A percentile compares a stretch with the other conserved stretches of the same genome.
Conservation (phyloP, 2,329 filamentous ascomycete genomes). For the Annulohypoxylon truncatum region DNA sequence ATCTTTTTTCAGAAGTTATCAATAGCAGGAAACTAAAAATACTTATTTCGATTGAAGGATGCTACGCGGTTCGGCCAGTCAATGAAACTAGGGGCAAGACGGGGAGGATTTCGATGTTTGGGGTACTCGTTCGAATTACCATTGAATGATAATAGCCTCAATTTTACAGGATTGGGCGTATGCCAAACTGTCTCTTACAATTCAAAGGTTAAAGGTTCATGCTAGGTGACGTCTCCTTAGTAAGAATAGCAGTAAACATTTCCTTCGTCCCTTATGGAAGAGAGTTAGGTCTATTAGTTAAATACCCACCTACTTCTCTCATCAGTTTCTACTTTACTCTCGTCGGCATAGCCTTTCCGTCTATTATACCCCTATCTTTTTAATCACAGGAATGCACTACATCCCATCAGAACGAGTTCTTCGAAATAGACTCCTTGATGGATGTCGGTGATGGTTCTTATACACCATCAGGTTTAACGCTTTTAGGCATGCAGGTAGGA, state of each 20-base stretch:
- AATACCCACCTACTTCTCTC: constrained; percentile 4
- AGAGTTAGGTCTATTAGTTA: background rate
- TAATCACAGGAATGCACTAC: too few species aligned
- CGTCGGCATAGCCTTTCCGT: too few species aligned
- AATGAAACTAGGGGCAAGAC: constrained; percentile 20
- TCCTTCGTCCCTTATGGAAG: background rate
- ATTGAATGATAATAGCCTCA: background rate
- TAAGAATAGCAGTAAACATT: constrained; percentile 1
- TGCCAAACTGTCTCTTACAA: background rate
- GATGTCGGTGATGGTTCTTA: background rate
- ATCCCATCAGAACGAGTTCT: too few species aligned
- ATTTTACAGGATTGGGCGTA: background rate
- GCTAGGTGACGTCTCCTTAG: background rate
- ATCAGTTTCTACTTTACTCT: background rate
- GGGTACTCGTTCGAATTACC: background rate
- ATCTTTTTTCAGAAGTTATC: background rate
- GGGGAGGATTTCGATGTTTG: constrained; percentile 15
- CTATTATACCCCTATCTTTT: too few species aligned
- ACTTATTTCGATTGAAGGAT: background rate
- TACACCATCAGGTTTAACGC: background rate
- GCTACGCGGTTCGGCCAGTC: constrained; percentile 6
- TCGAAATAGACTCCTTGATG: background rate
- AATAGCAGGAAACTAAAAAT: background rate
- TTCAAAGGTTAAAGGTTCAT: background rate
- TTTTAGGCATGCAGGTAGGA: background rate